phyloP scores from a whole-genome alignment of 164 flowering plant genomes.

The Amborella trichopoda region DNA sequence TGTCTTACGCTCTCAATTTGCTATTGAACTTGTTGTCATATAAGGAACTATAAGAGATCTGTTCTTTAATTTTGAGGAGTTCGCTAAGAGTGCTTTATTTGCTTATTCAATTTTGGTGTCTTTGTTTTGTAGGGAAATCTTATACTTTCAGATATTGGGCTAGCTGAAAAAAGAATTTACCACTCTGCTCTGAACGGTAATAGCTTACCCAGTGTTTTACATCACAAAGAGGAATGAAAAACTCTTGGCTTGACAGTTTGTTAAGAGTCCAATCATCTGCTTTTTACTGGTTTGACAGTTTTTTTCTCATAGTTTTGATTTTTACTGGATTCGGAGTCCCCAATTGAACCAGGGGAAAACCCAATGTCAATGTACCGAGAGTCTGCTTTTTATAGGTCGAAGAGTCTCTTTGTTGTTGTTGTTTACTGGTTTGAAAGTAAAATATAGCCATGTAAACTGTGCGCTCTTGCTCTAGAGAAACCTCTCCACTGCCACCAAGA shows the following conservation, averaged over 20 bases:
- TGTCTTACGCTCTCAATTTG: too few species aligned
- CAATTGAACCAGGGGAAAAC: background rate
- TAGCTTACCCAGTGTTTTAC: constrained; percentile 69
- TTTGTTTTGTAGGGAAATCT: constrained; percentile 58
- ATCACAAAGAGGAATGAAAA: constrained; percentile 81
- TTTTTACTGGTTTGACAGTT: constrained; percentile 7
- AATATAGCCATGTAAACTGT: background rate
- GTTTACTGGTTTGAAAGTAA: background rate
- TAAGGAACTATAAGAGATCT: too few species aligned
- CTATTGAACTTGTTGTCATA: too few species aligned
- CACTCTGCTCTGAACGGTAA: constrained; percentile 93
- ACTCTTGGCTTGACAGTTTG: constrained; percentile 24
- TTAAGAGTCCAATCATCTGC: background rate
- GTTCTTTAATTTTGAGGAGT: too few species aligned
- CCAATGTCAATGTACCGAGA: constrained; percentile 3
- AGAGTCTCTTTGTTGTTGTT: background rate
- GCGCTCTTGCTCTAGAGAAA: too few species aligned
- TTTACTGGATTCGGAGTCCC: constrained; percentile 7
- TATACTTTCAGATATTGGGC: constrained; percentile 63
- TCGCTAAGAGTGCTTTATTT: background rate
- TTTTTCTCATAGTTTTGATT: constrained; percentile 22
- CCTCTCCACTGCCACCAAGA: background rate
- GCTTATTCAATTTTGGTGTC: background rate
- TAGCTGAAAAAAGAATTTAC: constrained; percentile 83
- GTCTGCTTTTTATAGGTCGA: constrained; percentile 11